These are phyloP conservation scores for Suillus hirtellus DNA, from an alignment of 768 basidiomycete genomes.

Conservation along the genomic window DNA sequence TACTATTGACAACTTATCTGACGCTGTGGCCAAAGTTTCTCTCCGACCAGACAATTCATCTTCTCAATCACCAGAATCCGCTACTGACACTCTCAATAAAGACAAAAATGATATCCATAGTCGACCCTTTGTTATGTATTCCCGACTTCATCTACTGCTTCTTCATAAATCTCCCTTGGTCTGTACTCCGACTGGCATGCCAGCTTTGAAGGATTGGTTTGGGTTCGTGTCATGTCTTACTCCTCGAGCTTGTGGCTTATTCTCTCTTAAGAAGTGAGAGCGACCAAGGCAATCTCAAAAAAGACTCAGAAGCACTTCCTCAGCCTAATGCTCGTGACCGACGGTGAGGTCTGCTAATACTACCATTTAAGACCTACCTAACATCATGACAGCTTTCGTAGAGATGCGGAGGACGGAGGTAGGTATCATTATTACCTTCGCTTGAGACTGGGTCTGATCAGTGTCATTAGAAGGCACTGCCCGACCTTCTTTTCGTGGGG, in stretches of 20 bases:
- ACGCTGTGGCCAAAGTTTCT: constrained; percentile 35
- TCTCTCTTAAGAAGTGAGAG: constrained; percentile 47
- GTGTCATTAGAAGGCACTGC: constrained; percentile 45
- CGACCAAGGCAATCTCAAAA: constrained; percentile 42
- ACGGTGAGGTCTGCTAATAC: constrained; percentile 45
- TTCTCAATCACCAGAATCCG: constrained; percentile 15
- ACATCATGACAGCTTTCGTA: constrained; percentile 57
- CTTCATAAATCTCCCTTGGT: constrained; percentile 79
- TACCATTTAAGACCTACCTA: neutral
- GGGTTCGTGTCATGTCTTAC: constrained; percentile 53
- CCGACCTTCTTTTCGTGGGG: constrained; percentile 70
- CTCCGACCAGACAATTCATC: constrained; percentile 23
- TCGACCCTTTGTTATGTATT: constrained; percentile 63
- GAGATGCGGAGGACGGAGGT: constrained; percentile 78
- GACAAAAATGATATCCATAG: constrained; percentile 27
- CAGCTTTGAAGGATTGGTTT: constrained; percentile 83
- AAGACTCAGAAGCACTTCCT: constrained; percentile 59
- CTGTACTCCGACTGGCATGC: constrained; percentile 71
- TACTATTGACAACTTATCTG: constrained; percentile 30
- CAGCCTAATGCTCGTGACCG: constrained; percentile 61
- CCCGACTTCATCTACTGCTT: constrained; percentile 64
- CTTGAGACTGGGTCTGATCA: constrained; percentile 11
- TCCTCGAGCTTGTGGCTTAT: constrained; percentile 27
- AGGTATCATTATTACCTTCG: constrained; percentile 22
- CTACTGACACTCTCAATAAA: constrained; percentile 25